phyloP scores from a whole-genome alignment of 2,329 filamentous ascomycete species.

The Verticillium nubilum region DNA sequence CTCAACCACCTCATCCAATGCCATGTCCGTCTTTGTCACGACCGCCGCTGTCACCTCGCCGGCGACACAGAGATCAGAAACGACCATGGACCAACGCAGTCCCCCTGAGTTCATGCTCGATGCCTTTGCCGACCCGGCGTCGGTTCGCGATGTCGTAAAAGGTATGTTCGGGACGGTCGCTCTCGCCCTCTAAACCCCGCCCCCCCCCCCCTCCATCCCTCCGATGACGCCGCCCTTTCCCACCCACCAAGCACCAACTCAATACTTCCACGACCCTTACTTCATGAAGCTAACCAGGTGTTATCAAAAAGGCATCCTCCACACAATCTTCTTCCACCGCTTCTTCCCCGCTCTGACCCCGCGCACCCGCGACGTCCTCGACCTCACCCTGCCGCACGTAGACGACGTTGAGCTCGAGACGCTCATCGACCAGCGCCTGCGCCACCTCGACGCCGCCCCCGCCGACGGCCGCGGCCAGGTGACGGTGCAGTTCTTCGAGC shows the following conservation, averaged over 20 bases:
- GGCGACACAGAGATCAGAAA: neutral
- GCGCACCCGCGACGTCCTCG: conserved; percentile 80
- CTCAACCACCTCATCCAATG: neutral
- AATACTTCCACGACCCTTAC: no score
- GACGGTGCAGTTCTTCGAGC: conserved; percentile 91
- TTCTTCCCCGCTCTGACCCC: conserved; percentile 87
- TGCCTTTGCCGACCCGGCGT: conserved; percentile 84
- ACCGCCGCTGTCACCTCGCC: neutral
- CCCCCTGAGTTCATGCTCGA: conserved; percentile 90
- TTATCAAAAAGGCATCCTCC: conserved; percentile 66
- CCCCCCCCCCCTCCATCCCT: neutral
- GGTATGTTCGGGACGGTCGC: conserved; percentile 43
- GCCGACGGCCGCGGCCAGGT: conserved; percentile 70
- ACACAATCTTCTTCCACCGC: conserved; percentile 98
- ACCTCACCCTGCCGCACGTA: conserved; percentile 83
- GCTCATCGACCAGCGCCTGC: conserved; percentile 84
- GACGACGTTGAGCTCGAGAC: conserved; percentile 88
- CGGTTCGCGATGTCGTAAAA: conserved; percentile 88
- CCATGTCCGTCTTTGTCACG: neutral
- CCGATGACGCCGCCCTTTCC: neutral
- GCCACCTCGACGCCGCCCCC: conserved; percentile 57
- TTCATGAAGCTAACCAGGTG: neutral
- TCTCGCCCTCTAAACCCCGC: neutral
- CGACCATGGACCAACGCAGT: conserved; percentile 41
- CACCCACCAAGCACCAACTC: neutral